Base-by-base conservation (phyloP, 495 filamentous ascomycete genomes). In the Penicillium silybi region DNA sequence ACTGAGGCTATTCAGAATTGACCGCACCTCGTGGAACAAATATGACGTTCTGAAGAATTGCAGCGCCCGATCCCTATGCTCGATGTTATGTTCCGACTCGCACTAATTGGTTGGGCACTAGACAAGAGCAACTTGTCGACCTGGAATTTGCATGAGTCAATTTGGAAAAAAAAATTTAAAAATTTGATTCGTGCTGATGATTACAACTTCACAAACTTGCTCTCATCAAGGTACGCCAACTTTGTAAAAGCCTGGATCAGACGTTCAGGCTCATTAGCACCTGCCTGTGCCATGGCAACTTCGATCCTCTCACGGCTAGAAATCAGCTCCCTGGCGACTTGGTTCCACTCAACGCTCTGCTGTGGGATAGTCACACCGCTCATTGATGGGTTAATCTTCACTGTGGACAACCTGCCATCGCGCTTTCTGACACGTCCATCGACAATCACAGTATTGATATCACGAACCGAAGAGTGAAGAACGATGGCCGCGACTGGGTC, bases 391-490 rank as follows among this genome's bases (percentile, higher is more conserved):
- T 63, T 54, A 38, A 69, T 54, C 1, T 50, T 34, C 17, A 65
- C 61, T 35, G 53, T 41, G n/a, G 52, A 25, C 49, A 71, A 18
- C 42, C 53, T 58, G 6, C 70, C 68, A 6, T 52, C 47, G n/a
- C 45, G 48, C 54, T 78, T 79, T 34, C 69, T 62, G 4, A 78
- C 49, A 1, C 52, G 44, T 0, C 76, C 75, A 61, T 79, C 68
- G 0, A 79, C 68, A 54, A 80, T 73, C 32, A 79, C 77, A 8
- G 56, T 70, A n/a, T 77, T 68, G 15, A 79, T 57, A 59, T 80
- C 77, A 13, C 64, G 59, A n/a, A 69, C 54, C 10, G 59, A 63
- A 16, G 67, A 65, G 58, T 79, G 76, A 29, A 76, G 46, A 6
- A 80, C 66, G 23, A 79, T 60, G 3, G 78, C 73, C 0, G 72